Percentiles rank a stretch among this genome's conserved stretches.
Evolutionary conservation across 179 eudicot genomes (phyloP).

Genomic region (Silene vulgaris): DNA sequence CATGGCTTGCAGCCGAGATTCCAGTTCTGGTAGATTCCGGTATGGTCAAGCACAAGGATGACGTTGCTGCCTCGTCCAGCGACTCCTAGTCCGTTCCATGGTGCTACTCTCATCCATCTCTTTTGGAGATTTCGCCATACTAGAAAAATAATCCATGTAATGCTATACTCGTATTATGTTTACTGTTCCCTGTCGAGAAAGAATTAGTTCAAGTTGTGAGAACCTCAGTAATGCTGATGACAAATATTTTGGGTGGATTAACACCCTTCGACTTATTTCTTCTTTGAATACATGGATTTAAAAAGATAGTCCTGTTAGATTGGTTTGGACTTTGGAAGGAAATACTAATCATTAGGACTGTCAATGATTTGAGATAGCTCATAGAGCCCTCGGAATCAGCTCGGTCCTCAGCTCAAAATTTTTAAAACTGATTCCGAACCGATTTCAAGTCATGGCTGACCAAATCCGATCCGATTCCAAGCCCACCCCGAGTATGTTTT

Average conservation of each 20-base stretch:
- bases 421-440: too few relatives aligned
- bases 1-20: conserved; percentile 98
- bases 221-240: neutral
- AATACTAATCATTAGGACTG: too few relatives aligned
- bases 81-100: conserved; percentile 38
- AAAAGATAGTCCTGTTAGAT: neutral
- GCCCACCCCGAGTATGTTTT: too few relatives aligned
- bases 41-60: conserved; percentile 95
- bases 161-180: neutral
- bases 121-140: too few relatives aligned
- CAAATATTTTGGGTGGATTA: neutral
- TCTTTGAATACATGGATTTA: neutral
- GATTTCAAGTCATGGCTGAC: too few relatives aligned
- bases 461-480: too few relatives aligned
- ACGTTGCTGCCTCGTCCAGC: conserved; percentile 60
- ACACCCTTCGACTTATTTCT: neutral
- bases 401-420: too few relatives aligned
- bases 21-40: conserved; percentile 95
- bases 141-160: neutral
- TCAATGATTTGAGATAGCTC: too few relatives aligned
- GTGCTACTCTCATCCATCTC: neutral
- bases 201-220: neutral
- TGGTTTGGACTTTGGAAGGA: neutral
- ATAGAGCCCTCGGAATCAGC: too few relatives aligned
- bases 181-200: neutral